Percentiles rank a stretch among this genome's conserved stretches.
Conservation (phyloP, 1,284 basidiomycete genomes). For the Chiua sp. region DNA sequence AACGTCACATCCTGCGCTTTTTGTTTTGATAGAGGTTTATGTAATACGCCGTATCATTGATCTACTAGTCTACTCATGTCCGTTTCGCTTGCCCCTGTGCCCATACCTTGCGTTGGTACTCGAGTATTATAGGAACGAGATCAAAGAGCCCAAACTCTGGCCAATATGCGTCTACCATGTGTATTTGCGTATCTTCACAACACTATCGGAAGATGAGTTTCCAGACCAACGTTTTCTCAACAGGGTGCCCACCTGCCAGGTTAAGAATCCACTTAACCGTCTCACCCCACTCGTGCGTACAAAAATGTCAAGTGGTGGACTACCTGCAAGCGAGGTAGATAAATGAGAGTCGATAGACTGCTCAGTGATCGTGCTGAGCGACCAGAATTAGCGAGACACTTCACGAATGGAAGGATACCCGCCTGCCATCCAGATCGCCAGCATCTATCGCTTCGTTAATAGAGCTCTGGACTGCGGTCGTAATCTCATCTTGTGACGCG, state of each 20-base stretch:
- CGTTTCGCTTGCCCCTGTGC: constrained; percentile 1
- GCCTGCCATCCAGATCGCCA: constrained; percentile 42
- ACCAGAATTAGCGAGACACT: background rate
- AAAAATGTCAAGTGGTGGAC: constrained; percentile 89
- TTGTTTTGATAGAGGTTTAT: constrained; percentile 1
- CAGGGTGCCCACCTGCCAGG: constrained; percentile 86
- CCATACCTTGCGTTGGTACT: constrained; percentile 85
- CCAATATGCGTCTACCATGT: constrained; percentile 93
- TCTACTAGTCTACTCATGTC: background rate
- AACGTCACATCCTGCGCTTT: background rate
- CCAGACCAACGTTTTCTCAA: no score
- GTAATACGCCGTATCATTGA: constrained; percentile 16
- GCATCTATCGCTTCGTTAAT: constrained; percentile 54
- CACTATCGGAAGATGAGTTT: constrained; percentile 50
- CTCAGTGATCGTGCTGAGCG: constrained; percentile 63
- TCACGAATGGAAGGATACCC: constrained; percentile 4
- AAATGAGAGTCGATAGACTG: constrained; percentile 69
- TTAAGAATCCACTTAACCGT: constrained; percentile 89
- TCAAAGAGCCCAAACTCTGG: constrained; percentile 93
- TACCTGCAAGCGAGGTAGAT: constrained; percentile 68
- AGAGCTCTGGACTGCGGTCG: constrained; percentile 70
- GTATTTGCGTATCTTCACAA: constrained; percentile 86
- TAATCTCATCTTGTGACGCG: constrained; percentile 91
- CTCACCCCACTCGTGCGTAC: constrained; percentile 93
- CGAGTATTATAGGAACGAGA: constrained; percentile 84